Conservation (phyloP, 2,329 filamentous ascomycete genomes). For the Fusarium incarnatum region DNA sequence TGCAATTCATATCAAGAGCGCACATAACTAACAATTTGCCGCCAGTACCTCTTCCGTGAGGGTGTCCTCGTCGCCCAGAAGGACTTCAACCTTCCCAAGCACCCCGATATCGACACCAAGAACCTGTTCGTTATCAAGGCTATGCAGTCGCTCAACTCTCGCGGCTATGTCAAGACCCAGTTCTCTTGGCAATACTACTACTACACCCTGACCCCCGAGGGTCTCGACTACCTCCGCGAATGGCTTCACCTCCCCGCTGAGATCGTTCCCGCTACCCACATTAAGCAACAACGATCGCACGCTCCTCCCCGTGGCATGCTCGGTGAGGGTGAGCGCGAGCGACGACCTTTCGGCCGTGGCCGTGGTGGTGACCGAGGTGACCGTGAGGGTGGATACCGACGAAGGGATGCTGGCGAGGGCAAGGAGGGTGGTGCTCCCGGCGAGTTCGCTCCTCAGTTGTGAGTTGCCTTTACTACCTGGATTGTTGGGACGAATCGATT, state of each 20-base stretch:
- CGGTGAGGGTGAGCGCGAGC: constrained; percentile 85
- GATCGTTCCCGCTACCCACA: constrained; percentile 99
- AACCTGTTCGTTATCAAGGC: constrained; percentile 99
- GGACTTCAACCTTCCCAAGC: constrained; percentile 98
- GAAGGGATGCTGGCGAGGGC: constrained; percentile 85
- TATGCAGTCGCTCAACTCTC: constrained; percentile 96
- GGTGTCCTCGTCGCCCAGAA: constrained; percentile 97
- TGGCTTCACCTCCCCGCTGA: constrained; percentile 99
- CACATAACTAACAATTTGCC: constrained; percentile 43
- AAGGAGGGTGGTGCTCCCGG: constrained; percentile 94
- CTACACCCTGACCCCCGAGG: constrained; percentile 99
- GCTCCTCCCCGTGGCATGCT: constrained; percentile 99
- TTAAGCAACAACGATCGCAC: constrained; percentile 99
- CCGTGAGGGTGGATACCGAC: constrained; percentile 91
- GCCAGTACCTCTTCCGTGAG: constrained; percentile 93
- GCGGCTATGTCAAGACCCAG: constrained; percentile 99
- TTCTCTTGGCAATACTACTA: constrained; percentile 99
- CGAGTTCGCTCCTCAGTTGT: constrained; percentile 93
- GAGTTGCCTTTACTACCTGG: constrained; percentile 55
- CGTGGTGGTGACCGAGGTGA: constrained; percentile 80
- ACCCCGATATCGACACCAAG: constrained; percentile 98
- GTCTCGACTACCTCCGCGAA: constrained; percentile 99
- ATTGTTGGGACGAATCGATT: constrained; percentile 21
- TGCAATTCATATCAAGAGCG: constrained; percentile 14
- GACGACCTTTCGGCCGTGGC: constrained; percentile 85